Base-by-base conservation (phyloP, 1,139 yeast species). In the Geotrichum phurueaensis region DNA sequence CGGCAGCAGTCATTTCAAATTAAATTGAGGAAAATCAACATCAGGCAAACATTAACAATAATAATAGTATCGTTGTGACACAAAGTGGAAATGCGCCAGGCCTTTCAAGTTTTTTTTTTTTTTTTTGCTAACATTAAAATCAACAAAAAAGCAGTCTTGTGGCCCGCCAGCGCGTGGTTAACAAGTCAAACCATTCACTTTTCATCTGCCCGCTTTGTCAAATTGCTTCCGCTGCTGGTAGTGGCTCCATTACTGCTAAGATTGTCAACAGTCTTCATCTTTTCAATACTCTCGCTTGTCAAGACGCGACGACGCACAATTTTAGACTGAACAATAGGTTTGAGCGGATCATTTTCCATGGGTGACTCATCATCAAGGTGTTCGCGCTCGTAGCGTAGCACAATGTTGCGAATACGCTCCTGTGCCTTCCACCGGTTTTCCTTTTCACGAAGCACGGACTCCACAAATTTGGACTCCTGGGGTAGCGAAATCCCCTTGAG, bases 361-460 rank as follows among this genome's bases (percentile, higher is more conserved):
- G 50, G 15, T 10, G 31, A 15, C 33, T 58, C 58, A 12, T 43
- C 53, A 15, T 54, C 52, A 22, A 33, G 29, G 13, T 58, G 54
- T 6, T 56, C 54, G 36, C 61, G 58, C 43, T 69, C 69, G 53
- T 70, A 70, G 27, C 64, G 63, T 60, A 72, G 54, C 22, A 71
- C 71, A 53, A 67, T 67, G 22, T 64, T 65, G n/a, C 65, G 63
- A 52, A 72, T 68, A 20, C 65, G 64, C 33, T 70, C 68, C 51
- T 68, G 65, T 53, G 69, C 71, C 53, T 66, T 64, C 49, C 61
- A 58, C 10, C 66, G 63, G 33, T 65, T 63, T 48, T 65, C 65
- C 36, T 65, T 60, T 52, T 71, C 70, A 25, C 66, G 65, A 3
- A 50, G 54, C 10, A 70, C 70, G 9, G 67, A 56, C 20, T 61